Evolutionary conservation across 192 early-diverging fungal species (phyloP), one percentile per base, ranked within the genome.

Genomic region (Linnemannia elongata): DNA sequence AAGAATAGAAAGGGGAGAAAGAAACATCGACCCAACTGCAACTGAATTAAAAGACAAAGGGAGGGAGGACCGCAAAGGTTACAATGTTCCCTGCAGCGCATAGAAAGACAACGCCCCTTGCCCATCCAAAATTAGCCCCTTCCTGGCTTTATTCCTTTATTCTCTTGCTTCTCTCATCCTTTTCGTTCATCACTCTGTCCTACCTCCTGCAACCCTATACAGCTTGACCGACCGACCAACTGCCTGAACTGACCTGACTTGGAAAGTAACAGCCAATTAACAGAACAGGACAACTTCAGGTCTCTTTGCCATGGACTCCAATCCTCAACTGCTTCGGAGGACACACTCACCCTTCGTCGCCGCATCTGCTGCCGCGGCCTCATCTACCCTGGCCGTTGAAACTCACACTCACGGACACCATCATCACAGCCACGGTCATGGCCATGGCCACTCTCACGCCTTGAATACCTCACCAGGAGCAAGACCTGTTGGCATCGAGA

Each of bases 301-400:
- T 35, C 60, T 33, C 60, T 66, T 30, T 13, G 30, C n/a, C 73
- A 86, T 86, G 83, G 83, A 86, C 60, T 22, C 75, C 5, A 87
- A 72, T 27, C 84, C 81, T 30, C 76, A 85, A 69, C 49, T 81
- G 76, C 18, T 85, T 30, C 60, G 81, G 75, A 80, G 88, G 66
- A 87, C 77, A 6, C 88, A 80, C 38, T 86, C 79, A 45, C 88
- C 83, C 27, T 82, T 87, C 18, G 77, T 76, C 63, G 83, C 79
- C 38, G 78, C 81, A 18, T 55, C 78, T 22, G 71, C 76, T n/a
- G 75, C 76, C 13, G 75, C 78, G 10, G 78, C 75, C 13, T 54
- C 80, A 35, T 33, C 80, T 7, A 49, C 82, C 17, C 76, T 74
- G 4, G 80, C 83, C 35, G 30, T 80, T 55, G 73, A 78, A 54